These are phyloP conservation scores for Colletotrichum costaricense DNA, from an alignment of 2,329 filamentous ascomycete genomes.

Conservation along the genomic window DNA sequence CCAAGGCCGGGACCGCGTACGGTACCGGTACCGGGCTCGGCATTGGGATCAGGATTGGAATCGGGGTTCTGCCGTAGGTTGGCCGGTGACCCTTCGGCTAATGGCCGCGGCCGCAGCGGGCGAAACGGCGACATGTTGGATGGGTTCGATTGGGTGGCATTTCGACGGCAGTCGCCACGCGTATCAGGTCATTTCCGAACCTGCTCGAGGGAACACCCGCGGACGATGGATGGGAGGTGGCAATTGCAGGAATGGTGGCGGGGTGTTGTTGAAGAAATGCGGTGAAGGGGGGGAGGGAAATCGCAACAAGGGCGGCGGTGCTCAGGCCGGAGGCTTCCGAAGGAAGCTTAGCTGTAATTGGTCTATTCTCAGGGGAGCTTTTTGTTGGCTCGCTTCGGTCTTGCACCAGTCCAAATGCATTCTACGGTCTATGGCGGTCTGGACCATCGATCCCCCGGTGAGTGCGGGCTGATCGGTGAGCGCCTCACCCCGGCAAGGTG, in stretches of 20 bases:
- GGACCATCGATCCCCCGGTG: not conserved
- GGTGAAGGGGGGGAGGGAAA: not conserved
- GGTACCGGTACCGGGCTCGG: not conserved
- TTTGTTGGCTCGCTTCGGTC: not conserved
- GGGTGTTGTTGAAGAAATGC: not conserved
- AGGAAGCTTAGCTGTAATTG: not conserved
- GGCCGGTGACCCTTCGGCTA: not conserved
- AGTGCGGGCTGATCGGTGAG: not conserved
- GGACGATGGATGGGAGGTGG: not conserved
- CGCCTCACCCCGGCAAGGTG: not conserved
- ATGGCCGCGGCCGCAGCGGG: conserved; percentile 2
- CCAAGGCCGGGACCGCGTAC: not conserved
- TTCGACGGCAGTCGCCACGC: not conserved
- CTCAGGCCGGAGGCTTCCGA: not conserved
- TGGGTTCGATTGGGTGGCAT: not conserved
- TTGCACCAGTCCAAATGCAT: not conserved
- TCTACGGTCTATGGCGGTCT: not conserved
- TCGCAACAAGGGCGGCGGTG: not conserved
- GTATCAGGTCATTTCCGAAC: not conserved
- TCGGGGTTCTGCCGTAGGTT: not conserved
- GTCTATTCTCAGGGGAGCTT: not conserved
- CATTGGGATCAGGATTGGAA: not conserved
- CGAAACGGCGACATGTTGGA: not conserved
- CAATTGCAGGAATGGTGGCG: not conserved
- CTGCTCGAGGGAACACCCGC: not conserved